Conservation (phyloP, 768 basidiomycete species). For the Candolleomyces eurysporus region DNA sequence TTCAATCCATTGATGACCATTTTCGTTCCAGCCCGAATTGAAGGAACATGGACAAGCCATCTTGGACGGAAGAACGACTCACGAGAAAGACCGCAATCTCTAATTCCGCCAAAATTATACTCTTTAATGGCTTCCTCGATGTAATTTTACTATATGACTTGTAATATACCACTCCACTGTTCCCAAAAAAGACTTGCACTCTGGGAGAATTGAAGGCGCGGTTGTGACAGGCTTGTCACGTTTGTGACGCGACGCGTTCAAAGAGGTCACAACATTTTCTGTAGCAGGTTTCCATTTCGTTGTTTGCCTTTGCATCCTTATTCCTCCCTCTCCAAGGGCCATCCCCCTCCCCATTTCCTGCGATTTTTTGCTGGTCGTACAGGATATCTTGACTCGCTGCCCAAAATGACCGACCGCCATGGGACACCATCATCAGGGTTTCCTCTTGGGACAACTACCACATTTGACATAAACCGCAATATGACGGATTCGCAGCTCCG, state of each 20-base stretch:
- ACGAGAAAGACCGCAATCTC: constrained; percentile 25
- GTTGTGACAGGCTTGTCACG: not conserved
- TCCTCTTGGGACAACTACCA: constrained; percentile 21
- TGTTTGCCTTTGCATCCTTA: not conserved
- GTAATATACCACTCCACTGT: no score
- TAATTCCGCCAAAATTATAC: not conserved
- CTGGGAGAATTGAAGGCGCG: not conserved
- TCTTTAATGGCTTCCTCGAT: not conserved
- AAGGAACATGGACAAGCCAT: constrained; percentile 57
- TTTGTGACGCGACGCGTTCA: constrained; percentile 12
- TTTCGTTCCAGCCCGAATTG: constrained; percentile 27
- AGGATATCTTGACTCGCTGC: no score
- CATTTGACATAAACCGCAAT: constrained; percentile 32
- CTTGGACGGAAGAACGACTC: constrained; percentile 45
- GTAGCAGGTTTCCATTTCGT: not conserved
- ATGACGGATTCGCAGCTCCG: constrained; percentile 65
- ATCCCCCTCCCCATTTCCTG: not conserved
- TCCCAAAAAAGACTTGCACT: no score
- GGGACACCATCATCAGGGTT: constrained; percentile 16
- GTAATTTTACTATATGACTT: not conserved
- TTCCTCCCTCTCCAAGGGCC: not conserved
- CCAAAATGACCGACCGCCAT: constrained; percentile 27
- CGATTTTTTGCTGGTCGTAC: not conserved
- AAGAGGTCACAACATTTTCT: not conserved
- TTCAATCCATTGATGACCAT: not conserved